Percentiles rank a stretch among this genome's conserved stretches.
These are phyloP conservation scores for Penicillium nucicola DNA, from an alignment of 495 filamentous ascomycete genomes.

Conservation along the genomic window DNA sequence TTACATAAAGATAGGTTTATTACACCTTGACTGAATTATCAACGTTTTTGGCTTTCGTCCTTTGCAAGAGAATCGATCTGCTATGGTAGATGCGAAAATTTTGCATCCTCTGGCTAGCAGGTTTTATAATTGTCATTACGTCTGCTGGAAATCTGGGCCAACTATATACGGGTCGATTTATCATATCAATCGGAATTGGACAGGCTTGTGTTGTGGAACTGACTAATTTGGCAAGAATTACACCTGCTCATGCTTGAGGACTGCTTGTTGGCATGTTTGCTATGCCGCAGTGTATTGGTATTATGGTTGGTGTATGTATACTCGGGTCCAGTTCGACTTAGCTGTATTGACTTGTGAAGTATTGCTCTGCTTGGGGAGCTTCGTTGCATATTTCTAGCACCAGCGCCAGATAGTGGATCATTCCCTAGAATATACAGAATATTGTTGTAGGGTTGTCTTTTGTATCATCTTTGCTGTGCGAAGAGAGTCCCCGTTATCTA, in stretches of 20 bases:
- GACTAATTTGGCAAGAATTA: conserved; percentile 57
- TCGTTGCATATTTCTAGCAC: conserved; percentile 48
- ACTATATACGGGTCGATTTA: conserved; percentile 57
- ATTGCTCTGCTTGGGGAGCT: conserved; percentile 45
- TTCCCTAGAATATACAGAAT: conserved; percentile 57
- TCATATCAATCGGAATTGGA: conserved; percentile 59
- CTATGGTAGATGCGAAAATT: conserved; percentile 59
- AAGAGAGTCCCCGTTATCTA: conserved; percentile 58
- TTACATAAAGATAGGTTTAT: too few species aligned
- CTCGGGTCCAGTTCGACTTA: neutral
- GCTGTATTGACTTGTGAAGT: conserved; percentile 14
- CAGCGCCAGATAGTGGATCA: conserved; percentile 46
- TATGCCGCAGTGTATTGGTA: conserved; percentile 59
- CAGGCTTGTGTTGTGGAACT: conserved; percentile 57
- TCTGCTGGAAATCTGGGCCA: conserved; percentile 50
- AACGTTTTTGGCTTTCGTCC: too few species aligned
- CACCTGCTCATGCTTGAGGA: conserved; percentile 51
- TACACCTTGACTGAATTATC: too few species aligned
- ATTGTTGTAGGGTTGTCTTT: conserved; percentile 57
- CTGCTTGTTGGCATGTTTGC: conserved; percentile 57
- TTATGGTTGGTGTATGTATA: conserved; percentile 43
- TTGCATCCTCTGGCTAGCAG: conserved; percentile 55
- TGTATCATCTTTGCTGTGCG: conserved; percentile 46
- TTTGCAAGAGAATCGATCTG: conserved; percentile 57
- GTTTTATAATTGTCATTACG: conserved; percentile 56